Base-by-base conservation (phyloP, 176 grass and related monocot species). In the Puccinellia tenuiflora region DNA sequence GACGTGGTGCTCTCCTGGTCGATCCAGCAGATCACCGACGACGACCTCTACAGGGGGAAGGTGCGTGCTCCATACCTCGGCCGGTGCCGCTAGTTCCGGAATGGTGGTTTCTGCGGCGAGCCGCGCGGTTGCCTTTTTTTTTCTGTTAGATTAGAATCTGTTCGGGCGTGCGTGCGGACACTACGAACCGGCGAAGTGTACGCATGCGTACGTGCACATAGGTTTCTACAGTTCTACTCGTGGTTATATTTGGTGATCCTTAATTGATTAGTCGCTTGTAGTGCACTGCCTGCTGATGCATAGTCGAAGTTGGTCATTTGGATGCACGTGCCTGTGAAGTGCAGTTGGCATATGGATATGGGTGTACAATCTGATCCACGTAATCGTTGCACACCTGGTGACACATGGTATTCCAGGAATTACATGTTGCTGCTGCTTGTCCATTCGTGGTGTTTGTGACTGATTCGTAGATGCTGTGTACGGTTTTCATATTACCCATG, bases 1-100 rank as follows among this genome's bases (percentile, higher is more conserved):
- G 84, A 83, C 69, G 52, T 76, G 20, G 76, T 94, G 69, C 86
- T 94, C 55, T 90, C 89, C 76, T 94, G 92, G 89, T 61, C 62
- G 1, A 26, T 94, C 74, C 50, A 45, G 35, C 67, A 92, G 2
- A 70, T 92, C 74, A 46, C 72, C 53, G 47, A 92, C 79, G 62
- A 75, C 45, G 63, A 79, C 31, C 67, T 89, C 72, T 85, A 40
- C 86, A 86, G 51, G 53, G 75, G 40, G 5, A 3, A 91, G 92
- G 92, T 89, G 20, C 15, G 62, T 24, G 69, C 2, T 80, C 79
- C n/a, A 38, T 52, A 50, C 47, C 76, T 84, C 28, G 20, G 34
- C 22, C 35, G 31, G 11, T 21, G 52, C 74, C 54, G 31, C 22
- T 17, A 3, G 21, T 16, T 59, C 16, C 46, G 15, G 68, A 43